Evolutionary conservation across 2,329 filamentous ascomycete species (phyloP).

Genomic region (Alternaria tenuissima): DNA sequence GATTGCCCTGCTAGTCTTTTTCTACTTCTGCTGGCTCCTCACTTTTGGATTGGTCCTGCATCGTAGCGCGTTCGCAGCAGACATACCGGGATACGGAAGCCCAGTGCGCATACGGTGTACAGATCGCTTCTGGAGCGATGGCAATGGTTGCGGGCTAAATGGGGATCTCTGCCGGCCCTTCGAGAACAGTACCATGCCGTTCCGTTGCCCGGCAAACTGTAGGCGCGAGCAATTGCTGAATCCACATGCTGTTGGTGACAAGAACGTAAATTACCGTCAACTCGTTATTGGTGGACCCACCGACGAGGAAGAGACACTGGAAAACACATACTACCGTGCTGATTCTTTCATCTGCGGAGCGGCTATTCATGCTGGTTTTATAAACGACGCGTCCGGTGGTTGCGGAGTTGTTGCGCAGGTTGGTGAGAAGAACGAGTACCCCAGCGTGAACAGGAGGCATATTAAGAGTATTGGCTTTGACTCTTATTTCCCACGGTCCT

Average conservation of each 20-base stretch:
- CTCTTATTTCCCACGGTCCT: slow-evolving; percentile 89
- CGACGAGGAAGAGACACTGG: slow-evolving; percentile 49
- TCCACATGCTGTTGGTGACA: slow-evolving; percentile 75
- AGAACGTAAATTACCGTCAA: slow-evolving; percentile 65
- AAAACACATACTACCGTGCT: slow-evolving; percentile 76
- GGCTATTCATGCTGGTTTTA: slow-evolving; percentile 83
- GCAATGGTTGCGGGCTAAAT: slow-evolving; percentile 77
- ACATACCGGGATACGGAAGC: slow-evolving; percentile 72
- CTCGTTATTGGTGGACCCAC: slow-evolving; percentile 64
- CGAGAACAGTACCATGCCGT: slow-evolving; percentile 72
- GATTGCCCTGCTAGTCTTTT: slow-evolving; percentile 65
- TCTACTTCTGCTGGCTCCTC: slow-evolving; percentile 73
- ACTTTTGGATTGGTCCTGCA: slow-evolving; percentile 74
- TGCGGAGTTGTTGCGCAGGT: slow-evolving; percentile 82
- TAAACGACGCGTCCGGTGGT: slow-evolving; percentile 75
- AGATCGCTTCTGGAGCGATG: slow-evolving; percentile 71
- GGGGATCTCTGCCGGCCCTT: slow-evolving; percentile 80
- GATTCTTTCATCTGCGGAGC: slow-evolving; percentile 89
- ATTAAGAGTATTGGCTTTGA: slow-evolving; percentile 81
- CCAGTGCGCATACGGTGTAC: slow-evolving; percentile 73
- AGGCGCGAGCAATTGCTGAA: slow-evolving; percentile 71
- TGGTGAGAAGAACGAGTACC: slow-evolving; percentile 71
- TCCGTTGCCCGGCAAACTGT: slow-evolving; percentile 78
- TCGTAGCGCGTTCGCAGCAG: slow-evolving; percentile 65
- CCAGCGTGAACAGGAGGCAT: slow-evolving; percentile 71